Evolutionary conservation across 257 asterid genomes (phyloP).

Genomic region (Gentiana macrophylla): DNA sequence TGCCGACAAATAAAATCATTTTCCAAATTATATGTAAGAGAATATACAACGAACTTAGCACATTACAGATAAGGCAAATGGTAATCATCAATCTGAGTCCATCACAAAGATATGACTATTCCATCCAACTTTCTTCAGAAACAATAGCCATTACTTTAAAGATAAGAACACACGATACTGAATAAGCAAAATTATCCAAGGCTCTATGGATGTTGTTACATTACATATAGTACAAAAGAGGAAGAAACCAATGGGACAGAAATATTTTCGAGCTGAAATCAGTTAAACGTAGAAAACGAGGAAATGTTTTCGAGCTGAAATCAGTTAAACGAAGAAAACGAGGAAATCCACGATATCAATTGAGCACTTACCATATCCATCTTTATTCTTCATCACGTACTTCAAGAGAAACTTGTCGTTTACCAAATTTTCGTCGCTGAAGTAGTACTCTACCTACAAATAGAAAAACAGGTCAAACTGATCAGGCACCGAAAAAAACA

Average conservation of each 20-base stretch:
- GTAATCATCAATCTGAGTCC: no score
- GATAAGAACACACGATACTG: no score
- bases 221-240: conserved; percentile 3
- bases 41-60: no score
- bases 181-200: no score
- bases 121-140: no score
- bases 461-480: background rate
- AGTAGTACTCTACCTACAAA: conserved; percentile 88
- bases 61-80: no score
- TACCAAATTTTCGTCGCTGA: conserved; percentile 83
- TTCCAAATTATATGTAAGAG: no score
- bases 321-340: background rate
- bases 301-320: background rate
- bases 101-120: no score
- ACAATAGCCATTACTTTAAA: no score
- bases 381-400: conserved; percentile 39
- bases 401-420: conserved; percentile 73
- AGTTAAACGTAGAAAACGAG: background rate
- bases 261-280: background rate
- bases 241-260: background rate
- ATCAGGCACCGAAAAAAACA: conserved; percentile 6
- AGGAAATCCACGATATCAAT: no score
- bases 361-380: conserved; percentile 63
- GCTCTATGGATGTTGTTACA: background rate
- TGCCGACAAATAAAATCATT: background rate